Percentiles rank a stretch among this genome's conserved stretches.
These are phyloP conservation scores for Quercus bicolor DNA, from an alignment of 306 rosid species.

Conservation along the genomic window DNA sequence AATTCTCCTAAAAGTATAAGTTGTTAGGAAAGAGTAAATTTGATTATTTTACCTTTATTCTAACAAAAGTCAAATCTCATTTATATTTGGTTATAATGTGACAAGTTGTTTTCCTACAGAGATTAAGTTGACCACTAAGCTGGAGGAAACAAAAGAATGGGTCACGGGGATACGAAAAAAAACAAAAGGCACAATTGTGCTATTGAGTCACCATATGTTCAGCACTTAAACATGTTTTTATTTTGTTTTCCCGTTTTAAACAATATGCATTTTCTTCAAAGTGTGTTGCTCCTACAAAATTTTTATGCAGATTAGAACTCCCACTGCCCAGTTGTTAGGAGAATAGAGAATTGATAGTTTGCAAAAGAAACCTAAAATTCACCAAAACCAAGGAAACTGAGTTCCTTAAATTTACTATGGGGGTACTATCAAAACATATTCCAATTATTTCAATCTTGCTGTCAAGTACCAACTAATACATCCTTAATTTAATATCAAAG, in stretches of 20 bases:
- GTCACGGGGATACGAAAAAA: not conserved
- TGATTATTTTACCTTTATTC: too few species aligned
- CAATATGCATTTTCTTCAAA: not conserved
- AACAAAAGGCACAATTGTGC: not conserved
- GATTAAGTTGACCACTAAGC: not conserved
- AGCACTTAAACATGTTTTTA: not conserved
- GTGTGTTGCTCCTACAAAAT: not conserved
- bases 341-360: not conserved
- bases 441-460: not conserved
- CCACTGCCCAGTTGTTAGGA: not conserved
- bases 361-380: not conserved
- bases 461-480: not conserved
- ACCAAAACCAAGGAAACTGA: not conserved
- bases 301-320: not conserved
- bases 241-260: not conserved
- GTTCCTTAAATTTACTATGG: not conserved
- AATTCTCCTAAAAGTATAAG: too few species aligned
- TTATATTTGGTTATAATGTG: not conserved
- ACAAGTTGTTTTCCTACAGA: not conserved
- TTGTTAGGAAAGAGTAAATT: too few species aligned
- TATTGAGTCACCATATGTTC: not conserved
- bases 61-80: too few species aligned
- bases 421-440: not conserved
- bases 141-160: not conserved
- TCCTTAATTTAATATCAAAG: not conserved